Percentiles rank a stretch among this genome's conserved stretches.
These are phyloP conservation scores for Backusella morwellensis DNA, from an alignment of 192 early-diverging fungal genomes.

Conservation along the genomic window DNA sequence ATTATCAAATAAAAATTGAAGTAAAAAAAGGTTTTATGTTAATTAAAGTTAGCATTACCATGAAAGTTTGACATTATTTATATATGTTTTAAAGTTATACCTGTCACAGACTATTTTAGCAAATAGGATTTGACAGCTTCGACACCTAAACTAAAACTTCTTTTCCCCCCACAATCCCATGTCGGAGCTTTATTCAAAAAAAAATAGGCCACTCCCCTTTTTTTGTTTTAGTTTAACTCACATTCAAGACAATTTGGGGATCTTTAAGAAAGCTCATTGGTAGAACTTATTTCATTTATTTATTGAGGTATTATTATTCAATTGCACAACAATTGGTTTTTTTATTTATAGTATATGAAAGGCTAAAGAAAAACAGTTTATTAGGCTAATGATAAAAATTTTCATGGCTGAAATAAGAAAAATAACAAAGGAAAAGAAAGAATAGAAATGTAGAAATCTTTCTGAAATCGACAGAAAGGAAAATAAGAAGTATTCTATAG, in stretches of 20 bases:
- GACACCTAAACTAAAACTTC: background rate
- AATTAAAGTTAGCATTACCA: background rate
- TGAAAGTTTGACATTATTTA: background rate
- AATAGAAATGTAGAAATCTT: too few relatives aligned
- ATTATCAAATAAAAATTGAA: background rate
- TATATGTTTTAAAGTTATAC: background rate
- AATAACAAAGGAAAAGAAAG: too few relatives aligned
- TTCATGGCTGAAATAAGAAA: background rate
- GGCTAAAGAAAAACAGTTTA: background rate
- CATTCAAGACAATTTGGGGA: background rate
- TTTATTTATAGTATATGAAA: background rate
- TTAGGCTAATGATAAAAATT: background rate
- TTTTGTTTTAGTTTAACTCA: background rate
- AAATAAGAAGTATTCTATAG: background rate
- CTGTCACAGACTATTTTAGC: background rate
- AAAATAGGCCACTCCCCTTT: background rate
- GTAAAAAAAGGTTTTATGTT: background rate
- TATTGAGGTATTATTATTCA: background rate
- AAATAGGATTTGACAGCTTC: background rate
- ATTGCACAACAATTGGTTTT: background rate
- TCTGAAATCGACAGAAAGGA: background rate
- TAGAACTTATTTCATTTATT: background rate
- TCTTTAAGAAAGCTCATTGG: background rate
- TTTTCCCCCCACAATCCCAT: background rate
- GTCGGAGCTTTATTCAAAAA: background rate